Percentiles rank a stretch among this genome's conserved stretches.
Evolutionary conservation across 176 grass and related monocot species (phyloP).

Genomic region (Panicum miliaceum): DNA sequence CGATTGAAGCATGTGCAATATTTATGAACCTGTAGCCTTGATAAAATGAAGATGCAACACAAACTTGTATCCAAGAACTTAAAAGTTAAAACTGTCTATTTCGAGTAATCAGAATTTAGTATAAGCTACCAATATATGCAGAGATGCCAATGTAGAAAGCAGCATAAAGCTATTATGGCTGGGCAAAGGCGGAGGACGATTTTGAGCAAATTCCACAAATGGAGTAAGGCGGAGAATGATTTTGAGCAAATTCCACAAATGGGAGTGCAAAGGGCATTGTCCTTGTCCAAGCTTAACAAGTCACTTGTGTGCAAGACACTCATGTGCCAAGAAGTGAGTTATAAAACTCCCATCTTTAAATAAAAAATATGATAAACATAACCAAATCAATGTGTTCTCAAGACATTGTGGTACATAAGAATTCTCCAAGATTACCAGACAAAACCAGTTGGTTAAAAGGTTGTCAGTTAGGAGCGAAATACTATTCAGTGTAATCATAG

Average conservation of each 20-base stretch:
- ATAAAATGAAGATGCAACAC: no score
- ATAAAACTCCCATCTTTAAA: not conserved
- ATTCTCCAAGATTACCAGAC: not conserved
- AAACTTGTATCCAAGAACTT: not conserved
- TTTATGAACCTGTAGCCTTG: not conserved
- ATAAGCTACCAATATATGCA: not conserved
- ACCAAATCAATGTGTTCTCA: not conserved
- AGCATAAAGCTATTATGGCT: not conserved
- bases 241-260: not conserved
- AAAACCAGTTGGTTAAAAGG: not conserved
- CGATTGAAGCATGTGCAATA: not conserved
- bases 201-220: not conserved
- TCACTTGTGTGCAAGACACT: no score
- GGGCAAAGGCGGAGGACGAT: not conserved
- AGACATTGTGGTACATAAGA: not conserved
- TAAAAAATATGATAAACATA: not conserved
- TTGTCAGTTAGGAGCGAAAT: slow-evolving; percentile 46
- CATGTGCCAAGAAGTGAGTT: not conserved
- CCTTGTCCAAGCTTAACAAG: not conserved
- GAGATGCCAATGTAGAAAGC: not conserved
- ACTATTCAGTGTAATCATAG: slow-evolving; percentile 29
- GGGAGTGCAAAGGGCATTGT: not conserved
- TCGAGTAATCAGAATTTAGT: not conserved
- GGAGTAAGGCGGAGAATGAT: not conserved
- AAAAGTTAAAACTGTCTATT: not conserved